Conservation (phyloP, 495 filamentous ascomycete genomes). For the Chaetomidium leptoderma region DNA sequence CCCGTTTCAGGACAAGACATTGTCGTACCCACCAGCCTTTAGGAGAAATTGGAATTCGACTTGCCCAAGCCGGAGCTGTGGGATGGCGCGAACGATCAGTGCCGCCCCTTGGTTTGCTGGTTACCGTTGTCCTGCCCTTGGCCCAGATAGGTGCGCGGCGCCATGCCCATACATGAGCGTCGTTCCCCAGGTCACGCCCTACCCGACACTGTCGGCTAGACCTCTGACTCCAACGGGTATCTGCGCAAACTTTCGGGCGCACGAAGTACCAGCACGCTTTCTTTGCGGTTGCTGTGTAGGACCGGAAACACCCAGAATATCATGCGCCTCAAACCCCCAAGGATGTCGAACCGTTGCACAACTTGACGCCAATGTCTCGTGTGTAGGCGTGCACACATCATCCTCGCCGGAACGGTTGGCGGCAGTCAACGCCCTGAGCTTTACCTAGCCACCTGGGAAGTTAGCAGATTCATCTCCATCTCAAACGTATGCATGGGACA, state of each 20-base stretch:
- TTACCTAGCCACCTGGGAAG: background rate
- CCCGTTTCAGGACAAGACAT: background rate
- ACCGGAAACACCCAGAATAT: background rate
- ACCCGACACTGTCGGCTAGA: background rate
- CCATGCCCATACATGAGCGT: too few species aligned
- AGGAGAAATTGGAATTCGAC: background rate
- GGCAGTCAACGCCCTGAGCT: background rate
- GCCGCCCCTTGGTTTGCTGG: background rate
- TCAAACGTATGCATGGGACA: background rate
- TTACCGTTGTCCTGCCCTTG: background rate
- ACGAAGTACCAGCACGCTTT: background rate
- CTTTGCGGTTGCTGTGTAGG: too few species aligned
- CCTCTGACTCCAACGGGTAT: background rate
- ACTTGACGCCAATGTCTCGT: background rate
- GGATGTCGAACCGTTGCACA: slow-evolving; percentile 1
- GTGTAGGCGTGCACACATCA: background rate
- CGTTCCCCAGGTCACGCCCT: background rate
- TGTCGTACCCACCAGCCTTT: background rate
- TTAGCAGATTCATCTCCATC: background rate
- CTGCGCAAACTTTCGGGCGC: background rate
- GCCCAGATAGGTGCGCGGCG: background rate
- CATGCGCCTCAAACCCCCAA: background rate
- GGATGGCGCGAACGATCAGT: background rate
- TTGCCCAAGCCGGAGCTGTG: background rate
- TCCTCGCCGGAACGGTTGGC: too few species aligned